phyloP scores from a whole-genome alignment of 768 basidiomycete genomes.

The Tephrocybe sp. region DNA sequence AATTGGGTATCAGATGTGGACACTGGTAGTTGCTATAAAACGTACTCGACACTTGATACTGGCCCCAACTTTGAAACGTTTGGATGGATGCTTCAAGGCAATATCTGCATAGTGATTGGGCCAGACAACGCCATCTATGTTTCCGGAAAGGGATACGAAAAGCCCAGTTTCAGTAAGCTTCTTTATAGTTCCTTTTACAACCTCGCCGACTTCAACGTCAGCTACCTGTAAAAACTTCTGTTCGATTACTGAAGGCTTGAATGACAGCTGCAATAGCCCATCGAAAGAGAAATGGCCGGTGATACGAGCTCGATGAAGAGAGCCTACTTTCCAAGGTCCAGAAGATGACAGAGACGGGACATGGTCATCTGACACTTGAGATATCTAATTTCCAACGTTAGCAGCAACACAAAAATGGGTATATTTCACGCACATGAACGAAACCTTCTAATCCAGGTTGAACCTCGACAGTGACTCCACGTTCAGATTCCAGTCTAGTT shows the following conservation, averaged over 20 bases:
- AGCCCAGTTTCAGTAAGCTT: conserved; percentile 77
- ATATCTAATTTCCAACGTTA: conserved; percentile 60
- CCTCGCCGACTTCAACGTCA: conserved; percentile 83
- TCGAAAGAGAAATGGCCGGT: conserved; percentile 85
- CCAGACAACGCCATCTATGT: conserved; percentile 91
- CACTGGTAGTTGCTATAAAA: conserved; percentile 5
- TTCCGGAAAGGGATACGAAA: conserved; percentile 85
- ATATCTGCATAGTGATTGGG: conserved; percentile 96
- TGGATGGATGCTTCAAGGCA: conserved; percentile 87
- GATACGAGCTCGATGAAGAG: conserved; percentile 83
- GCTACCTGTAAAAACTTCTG: conserved; percentile 83
- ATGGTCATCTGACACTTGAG: conserved; percentile 90
- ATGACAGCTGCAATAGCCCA: conserved; percentile 83
- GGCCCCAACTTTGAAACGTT: conserved; percentile 81
- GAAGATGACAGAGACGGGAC: conserved; percentile 76
- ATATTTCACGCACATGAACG: conserved; percentile 67
- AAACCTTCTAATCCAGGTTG: conserved; percentile 71
- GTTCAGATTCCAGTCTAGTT: conserved; percentile 71
- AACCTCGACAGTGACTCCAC: conserved; percentile 75
- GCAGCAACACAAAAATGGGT: conserved; percentile 10
- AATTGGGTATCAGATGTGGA: neutral
- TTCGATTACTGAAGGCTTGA: conserved; percentile 79
- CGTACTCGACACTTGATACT: conserved; percentile 84
- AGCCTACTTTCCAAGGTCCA: conserved; percentile 79
- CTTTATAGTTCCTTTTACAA: conserved; percentile 87